phyloP scores from a whole-genome alignment of 805 yeast genomes.

The Jamesozyma piceae region DNA sequence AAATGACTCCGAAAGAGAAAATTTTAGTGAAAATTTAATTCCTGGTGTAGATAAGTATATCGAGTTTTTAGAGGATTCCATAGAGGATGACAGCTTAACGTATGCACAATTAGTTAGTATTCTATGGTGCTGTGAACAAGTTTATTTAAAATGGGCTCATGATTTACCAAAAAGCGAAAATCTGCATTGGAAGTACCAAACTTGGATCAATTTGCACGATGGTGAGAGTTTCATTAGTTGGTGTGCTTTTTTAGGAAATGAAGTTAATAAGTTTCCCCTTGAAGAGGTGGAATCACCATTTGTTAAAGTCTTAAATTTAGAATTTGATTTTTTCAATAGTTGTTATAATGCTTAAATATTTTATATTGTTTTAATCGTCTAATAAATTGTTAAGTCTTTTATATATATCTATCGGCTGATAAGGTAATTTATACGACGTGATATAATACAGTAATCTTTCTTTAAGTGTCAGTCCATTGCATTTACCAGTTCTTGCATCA shows the following conservation, averaged over 20 bases:
- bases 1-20: constrained; percentile 7
- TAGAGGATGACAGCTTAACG: constrained; percentile 18
- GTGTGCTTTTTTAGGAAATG: constrained; percentile 38
- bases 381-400: constrained; percentile 3
- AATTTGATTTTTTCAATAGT: constrained; percentile 39
- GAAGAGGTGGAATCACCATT: constrained; percentile 28
- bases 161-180: constrained; percentile 23
- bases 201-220: constrained; percentile 45
- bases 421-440: not conserved
- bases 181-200: constrained; percentile 38
- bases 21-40: constrained; percentile 9
- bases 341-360: constrained; percentile 39
- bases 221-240: constrained; percentile 40
- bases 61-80: constrained; percentile 28
- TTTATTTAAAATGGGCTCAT: constrained; percentile 46
- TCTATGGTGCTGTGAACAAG: constrained; percentile 40
- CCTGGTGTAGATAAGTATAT: constrained; percentile 35
- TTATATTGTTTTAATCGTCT: no score
- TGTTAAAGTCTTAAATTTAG: constrained; percentile 32
- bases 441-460: constrained; percentile 38
- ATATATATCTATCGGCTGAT: constrained; percentile 3
- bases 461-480: constrained; percentile 52
- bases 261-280: constrained; percentile 34
- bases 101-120: constrained; percentile 38
- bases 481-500: constrained; percentile 28